Evolutionary conservation across 805 yeast genomes (phyloP).

Genomic region (Wickerhamiella sergipiensis): DNA sequence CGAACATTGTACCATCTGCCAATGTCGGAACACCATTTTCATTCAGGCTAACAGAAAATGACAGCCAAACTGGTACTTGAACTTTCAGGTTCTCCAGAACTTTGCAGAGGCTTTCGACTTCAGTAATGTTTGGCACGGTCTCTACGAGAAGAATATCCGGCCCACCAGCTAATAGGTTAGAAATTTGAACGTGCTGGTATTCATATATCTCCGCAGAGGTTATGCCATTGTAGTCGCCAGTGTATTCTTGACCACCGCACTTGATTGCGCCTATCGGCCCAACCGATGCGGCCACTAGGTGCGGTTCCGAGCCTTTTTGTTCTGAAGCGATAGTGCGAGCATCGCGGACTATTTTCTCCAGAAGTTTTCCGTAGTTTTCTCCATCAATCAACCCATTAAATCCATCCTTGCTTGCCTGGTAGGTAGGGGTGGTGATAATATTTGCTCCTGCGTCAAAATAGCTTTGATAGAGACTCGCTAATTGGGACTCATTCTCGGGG

Average conservation of each 20-base stretch:
- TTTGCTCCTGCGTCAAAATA: conserved; percentile 44
- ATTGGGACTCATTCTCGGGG: conserved; percentile 29
- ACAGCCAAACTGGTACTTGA: conserved; percentile 23
- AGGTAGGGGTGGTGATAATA: conserved; percentile 41
- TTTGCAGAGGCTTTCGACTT: conserved; percentile 36
- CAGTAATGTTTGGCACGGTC: conserved; percentile 56
- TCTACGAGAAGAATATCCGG: conserved; percentile 51
- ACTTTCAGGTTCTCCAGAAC: conserved; percentile 24
- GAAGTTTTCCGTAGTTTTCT: neutral
- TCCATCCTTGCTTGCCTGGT: conserved; percentile 41
- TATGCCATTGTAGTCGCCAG: conserved; percentile 45
- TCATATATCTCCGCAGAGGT: conserved; percentile 28
- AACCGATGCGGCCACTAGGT: conserved; percentile 42
- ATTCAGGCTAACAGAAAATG: conserved; percentile 31
- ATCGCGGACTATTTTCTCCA: conserved; percentile 11
- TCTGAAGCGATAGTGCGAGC: conserved; percentile 19
- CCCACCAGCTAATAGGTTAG: conserved; percentile 26
- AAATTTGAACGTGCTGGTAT: conserved; percentile 39
- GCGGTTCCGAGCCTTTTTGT: neutral
- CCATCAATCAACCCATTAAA: conserved; percentile 12
- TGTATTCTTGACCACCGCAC: conserved; percentile 58
- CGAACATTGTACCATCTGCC: conserved; percentile 40
- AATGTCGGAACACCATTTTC: conserved; percentile 17
- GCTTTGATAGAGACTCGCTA: conserved; percentile 36
- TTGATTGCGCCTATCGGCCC: conserved; percentile 70